phyloP scores from a whole-genome alignment of 192 early-diverging fungal genomes.

The Coemansia aciculifera region DNA sequence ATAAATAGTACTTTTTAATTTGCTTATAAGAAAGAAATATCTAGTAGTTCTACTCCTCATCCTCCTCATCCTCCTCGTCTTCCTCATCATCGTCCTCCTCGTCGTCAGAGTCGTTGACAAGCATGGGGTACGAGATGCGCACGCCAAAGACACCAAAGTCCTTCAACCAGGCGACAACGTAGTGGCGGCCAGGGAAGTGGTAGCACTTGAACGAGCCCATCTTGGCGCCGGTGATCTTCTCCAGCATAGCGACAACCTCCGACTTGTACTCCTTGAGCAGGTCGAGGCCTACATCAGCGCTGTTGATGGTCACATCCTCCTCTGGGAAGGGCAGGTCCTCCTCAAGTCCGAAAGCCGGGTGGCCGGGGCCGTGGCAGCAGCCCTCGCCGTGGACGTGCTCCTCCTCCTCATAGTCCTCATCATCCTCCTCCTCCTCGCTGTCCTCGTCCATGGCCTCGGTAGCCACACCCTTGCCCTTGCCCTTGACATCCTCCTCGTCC shows the following conservation, averaged over 20 bases:
- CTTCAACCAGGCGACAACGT: constrained; percentile 54
- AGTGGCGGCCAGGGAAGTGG: constrained; percentile 55
- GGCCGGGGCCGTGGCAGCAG: constrained; percentile 44
- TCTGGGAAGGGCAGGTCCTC: constrained; percentile 51
- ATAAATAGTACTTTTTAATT: not conserved
- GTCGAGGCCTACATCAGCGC: constrained; percentile 36
- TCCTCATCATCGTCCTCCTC: constrained; percentile 27
- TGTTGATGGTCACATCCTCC: constrained; percentile 24
- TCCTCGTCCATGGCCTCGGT: constrained; percentile 34
- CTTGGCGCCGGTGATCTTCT: constrained; percentile 42
- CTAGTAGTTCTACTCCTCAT: constrained; percentile 5
- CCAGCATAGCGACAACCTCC: constrained; percentile 31
- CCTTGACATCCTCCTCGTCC: constrained; percentile 47
- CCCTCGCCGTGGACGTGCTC: constrained; percentile 50
- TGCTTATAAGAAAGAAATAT: not conserved
- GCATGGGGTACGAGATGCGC: constrained; percentile 54
- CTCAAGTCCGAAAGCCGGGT: constrained; percentile 21
- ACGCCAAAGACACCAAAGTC: constrained; percentile 53
- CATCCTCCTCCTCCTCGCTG: constrained; percentile 35
- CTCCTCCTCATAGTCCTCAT: constrained; percentile 41
- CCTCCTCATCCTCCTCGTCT: constrained; percentile 12
- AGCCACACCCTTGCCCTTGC: constrained; percentile 41
- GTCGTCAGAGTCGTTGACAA: constrained; percentile 42
- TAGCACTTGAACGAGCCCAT: constrained; percentile 54
- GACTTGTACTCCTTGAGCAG: constrained; percentile 46